phyloP scores from a whole-genome alignment of 768 basidiomycete species.

The Suillus decipiens region DNA sequence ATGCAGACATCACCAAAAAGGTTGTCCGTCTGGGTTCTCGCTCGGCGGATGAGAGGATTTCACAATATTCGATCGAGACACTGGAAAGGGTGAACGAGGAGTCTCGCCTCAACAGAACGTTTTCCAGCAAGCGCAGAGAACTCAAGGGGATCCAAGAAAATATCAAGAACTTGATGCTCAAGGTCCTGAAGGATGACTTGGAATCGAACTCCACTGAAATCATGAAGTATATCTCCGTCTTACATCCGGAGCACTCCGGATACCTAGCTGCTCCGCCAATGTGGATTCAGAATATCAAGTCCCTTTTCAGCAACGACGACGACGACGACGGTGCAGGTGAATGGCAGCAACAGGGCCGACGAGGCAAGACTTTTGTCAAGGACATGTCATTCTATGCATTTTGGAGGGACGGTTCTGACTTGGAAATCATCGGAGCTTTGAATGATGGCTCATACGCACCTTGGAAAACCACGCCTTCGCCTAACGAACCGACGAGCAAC shows the following conservation, averaged over 20 bases:
- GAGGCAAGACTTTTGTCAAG: slow-evolving; percentile 22
- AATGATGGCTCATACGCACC: slow-evolving; percentile 4
- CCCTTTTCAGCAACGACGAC: slow-evolving; percentile 18
- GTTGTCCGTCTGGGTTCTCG: slow-evolving; percentile 73
- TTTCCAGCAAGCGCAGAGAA: slow-evolving; percentile 33
- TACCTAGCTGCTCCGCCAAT: slow-evolving; percentile 43
- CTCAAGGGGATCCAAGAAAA: slow-evolving; percentile 49
- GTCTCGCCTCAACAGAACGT: slow-evolving; percentile 42
- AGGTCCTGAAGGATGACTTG: slow-evolving; percentile 36
- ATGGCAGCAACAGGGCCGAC: slow-evolving; percentile 39
- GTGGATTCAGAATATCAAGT: slow-evolving; percentile 43
- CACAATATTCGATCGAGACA: slow-evolving; percentile 59
- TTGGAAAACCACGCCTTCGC: neutral
- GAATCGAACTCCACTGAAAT: slow-evolving; percentile 41
- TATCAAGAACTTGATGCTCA: slow-evolving; percentile 48
- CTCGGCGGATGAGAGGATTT: slow-evolving; percentile 59
- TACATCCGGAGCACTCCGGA: slow-evolving; percentile 51
- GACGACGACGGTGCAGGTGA: slow-evolving; percentile 20
- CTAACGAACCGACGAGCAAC: slow-evolving; percentile 2
- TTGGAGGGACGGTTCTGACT: slow-evolving; percentile 50
- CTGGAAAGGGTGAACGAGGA: slow-evolving; percentile 48
- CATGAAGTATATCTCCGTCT: slow-evolving; percentile 40
- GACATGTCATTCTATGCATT: slow-evolving; percentile 46
- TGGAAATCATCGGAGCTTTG: slow-evolving; percentile 44
- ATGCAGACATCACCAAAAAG: slow-evolving; percentile 60